These are phyloP conservation scores for Przewalskia tangutica DNA, from an alignment of 257 asterid genomes.

Conservation along the genomic window DNA sequence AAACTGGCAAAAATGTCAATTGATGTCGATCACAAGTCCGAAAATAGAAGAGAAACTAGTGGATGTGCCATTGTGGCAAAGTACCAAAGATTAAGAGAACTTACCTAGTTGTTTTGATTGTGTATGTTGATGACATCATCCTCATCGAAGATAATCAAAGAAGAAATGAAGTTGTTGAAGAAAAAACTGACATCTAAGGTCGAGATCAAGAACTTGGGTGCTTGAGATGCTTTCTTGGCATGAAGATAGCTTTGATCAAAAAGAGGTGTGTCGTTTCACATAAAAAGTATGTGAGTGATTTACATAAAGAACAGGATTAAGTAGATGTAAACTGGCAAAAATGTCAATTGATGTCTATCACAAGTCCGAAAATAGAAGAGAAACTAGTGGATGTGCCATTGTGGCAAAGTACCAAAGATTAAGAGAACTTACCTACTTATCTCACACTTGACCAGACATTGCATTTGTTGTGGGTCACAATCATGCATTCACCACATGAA, in stretches of 20 bases:
- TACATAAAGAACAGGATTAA: neutral
- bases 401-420: neutral
- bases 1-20: neutral
- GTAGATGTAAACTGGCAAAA: neutral
- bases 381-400: neutral
- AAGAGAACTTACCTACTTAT: neutral
- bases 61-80: neutral
- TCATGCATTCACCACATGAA: neutral
- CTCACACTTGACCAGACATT: neutral
- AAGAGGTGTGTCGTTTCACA: neutral
- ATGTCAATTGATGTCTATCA: neutral
- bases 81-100: neutral
- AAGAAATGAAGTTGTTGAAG: neutral
- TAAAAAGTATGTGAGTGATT: neutral
- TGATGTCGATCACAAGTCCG: neutral
- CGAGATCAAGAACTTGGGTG: neutral
- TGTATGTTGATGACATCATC: neutral
- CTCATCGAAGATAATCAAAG: neutral
- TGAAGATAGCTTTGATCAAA: neutral
- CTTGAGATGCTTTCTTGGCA: neutral
- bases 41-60: neutral
- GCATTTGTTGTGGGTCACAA: neutral
- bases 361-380: neutral
- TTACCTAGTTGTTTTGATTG: neutral
- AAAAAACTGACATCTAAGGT: neutral